phyloP scores from a whole-genome alignment of 129 eudicot genomes.

The Oenanthe sinensis region DNA sequence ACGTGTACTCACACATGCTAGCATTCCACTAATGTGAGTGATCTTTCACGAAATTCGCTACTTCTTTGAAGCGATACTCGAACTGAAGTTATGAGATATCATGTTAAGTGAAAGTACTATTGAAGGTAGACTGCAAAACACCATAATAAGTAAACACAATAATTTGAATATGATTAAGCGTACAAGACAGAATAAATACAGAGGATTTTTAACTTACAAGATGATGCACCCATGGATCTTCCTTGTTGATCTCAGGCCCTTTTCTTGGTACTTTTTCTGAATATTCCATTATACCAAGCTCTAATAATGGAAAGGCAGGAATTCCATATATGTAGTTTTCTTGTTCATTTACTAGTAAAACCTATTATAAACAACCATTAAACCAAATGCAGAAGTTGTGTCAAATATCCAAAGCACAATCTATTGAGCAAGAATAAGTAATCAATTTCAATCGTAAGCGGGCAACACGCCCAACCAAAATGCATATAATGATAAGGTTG shows the following conservation, averaged over 20 bases:
- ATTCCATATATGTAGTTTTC: constrained; percentile 69
- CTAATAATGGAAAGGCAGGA: constrained; percentile 87
- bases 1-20: too few relatives aligned
- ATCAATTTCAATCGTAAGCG: too few relatives aligned
- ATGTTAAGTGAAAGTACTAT: not conserved
- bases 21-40: constrained; percentile 68
- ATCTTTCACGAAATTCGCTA: constrained; percentile 68
- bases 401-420: too few relatives aligned
- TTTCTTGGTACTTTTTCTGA: constrained; percentile 65
- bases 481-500: too few relatives aligned
- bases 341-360: too few relatives aligned
- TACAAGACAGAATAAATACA: not conserved
- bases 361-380: too few relatives aligned
- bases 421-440: too few relatives aligned
- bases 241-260: constrained; percentile 64
- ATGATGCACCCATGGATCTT: constrained; percentile 94
- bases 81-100: constrained; percentile 29
- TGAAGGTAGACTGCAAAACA: not conserved
- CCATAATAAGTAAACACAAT: not conserved
- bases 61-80: constrained; percentile 78
- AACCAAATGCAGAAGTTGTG: too few relatives aligned
- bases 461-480: too few relatives aligned
- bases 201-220: constrained; percentile 41
- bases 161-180: not conserved
- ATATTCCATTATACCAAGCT: constrained; percentile 67